These are phyloP conservation scores for Edaphochlamys debaryana DNA, from an alignment of 139 green algal species.

Conservation along the genomic window DNA sequence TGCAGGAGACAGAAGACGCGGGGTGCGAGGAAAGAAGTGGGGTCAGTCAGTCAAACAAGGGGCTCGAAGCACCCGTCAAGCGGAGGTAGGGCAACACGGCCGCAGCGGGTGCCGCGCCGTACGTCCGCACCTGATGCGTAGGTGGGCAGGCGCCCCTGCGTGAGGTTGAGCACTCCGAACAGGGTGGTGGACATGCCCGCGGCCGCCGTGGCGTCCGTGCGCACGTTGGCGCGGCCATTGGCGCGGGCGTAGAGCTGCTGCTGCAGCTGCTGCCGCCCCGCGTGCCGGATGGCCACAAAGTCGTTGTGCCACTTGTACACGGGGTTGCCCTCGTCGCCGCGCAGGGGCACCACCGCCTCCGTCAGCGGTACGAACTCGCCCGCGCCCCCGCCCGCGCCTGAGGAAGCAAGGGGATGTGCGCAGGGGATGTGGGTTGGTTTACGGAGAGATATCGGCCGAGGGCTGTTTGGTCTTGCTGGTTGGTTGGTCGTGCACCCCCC, in stretches of 20 bases:
- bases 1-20: too few species aligned
- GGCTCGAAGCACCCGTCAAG: too few species aligned
- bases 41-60: too few species aligned
- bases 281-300: constrained; percentile 53
- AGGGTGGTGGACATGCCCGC: constrained; percentile 44
- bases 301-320: constrained; percentile 66
- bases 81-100: neutral
- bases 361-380: constrained; percentile 33
- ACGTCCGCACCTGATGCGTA: neutral
- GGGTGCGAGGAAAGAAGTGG: too few species aligned
- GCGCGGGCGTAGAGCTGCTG: constrained; percentile 41
- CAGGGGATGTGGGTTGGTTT: too few species aligned
- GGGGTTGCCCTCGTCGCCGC: constrained; percentile 55
- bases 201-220: constrained; percentile 40
- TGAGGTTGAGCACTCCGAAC: constrained; percentile 37
- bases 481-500: too few species aligned
- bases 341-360: constrained; percentile 23
- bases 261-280: constrained; percentile 48
- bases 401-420: too few species aligned
- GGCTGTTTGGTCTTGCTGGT: too few species aligned
- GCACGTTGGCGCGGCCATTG: constrained; percentile 45
- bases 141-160: constrained; percentile 35
- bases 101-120: neutral
- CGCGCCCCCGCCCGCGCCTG: too few species aligned
- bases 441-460: too few species aligned